Conservation (phyloP, 768 basidiomycete genomes). For the Mycena epipterygia region DNA sequence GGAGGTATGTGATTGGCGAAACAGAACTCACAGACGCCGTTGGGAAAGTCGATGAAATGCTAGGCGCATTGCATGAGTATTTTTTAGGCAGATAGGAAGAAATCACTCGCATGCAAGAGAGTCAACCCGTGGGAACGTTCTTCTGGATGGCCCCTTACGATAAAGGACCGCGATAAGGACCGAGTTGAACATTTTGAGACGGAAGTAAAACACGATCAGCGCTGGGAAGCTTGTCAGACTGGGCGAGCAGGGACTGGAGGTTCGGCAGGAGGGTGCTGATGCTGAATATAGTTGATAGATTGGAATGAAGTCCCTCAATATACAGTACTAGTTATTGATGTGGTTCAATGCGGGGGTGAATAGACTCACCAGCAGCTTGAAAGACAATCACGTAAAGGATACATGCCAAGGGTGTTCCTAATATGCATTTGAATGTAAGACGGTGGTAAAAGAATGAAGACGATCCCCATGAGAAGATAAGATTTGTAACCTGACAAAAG, state of each 20-base stretch:
- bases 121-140: slow-evolving; percentile 72
- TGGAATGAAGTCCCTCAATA: slow-evolving; percentile 25
- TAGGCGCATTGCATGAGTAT: background rate
- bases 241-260: background rate
- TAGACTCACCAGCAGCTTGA: slow-evolving; percentile 77
- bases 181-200: slow-evolving; percentile 79
- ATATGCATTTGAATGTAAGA: slow-evolving; percentile 5
- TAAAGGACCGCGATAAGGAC: too few species aligned
- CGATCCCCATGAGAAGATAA: slow-evolving; percentile 67
- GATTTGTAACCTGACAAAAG: slow-evolving; percentile 80
- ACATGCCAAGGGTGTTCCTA: slow-evolving; percentile 71
- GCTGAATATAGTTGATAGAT: slow-evolving; percentile 56
- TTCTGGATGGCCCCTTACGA: slow-evolving; percentile 76
- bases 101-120: slow-evolving; percentile 75
- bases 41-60: slow-evolving; percentile 70
- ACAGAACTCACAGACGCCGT: slow-evolving; percentile 69
- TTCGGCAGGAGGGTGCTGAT: slow-evolving; percentile 63
- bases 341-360: slow-evolving; percentile 9
- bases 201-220: slow-evolving; percentile 78
- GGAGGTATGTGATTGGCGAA: background rate
- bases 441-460: background rate
- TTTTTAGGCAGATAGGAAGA: slow-evolving; percentile 7
- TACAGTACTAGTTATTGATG: background rate
- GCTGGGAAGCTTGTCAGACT: slow-evolving; percentile 72
- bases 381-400: slow-evolving; percentile 73